Conservation (phyloP, 208 protist species). For the Leishmania arabica region DNA sequence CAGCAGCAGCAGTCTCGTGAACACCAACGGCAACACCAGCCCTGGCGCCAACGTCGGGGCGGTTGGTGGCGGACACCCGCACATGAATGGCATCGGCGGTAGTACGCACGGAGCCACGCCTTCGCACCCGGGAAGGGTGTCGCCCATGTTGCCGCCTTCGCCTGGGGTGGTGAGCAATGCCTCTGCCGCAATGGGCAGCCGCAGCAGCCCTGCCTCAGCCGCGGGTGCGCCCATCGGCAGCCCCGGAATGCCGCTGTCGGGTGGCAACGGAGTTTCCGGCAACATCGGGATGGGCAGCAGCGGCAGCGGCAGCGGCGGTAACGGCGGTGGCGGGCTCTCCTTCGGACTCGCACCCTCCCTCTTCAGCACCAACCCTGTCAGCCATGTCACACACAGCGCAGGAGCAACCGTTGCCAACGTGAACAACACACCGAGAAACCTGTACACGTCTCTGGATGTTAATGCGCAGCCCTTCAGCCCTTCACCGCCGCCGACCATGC, state of each 20-base stretch:
- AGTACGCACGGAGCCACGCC: slow-evolving; percentile 2
- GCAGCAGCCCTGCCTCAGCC: slow-evolving; percentile 26
- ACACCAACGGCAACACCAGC: slow-evolving; percentile 9
- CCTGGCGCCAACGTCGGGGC: background rate
- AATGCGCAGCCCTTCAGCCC: slow-evolving; percentile 65
- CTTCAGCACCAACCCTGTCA: slow-evolving; percentile 42
- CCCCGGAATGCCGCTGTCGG: slow-evolving; percentile 22
- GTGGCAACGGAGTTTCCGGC: slow-evolving; percentile 6
- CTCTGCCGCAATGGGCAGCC: slow-evolving; percentile 16
- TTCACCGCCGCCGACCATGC: slow-evolving; percentile 22
- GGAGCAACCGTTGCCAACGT: slow-evolving; percentile 6
- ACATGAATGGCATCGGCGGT: slow-evolving; percentile 12
- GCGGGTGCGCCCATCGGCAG: slow-evolving; percentile 21
- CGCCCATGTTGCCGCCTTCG: slow-evolving; percentile 30
- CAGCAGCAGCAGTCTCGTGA: slow-evolving; percentile 3
- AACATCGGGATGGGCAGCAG: background rate
- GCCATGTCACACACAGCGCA: slow-evolving; percentile 11
- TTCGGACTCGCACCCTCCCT: slow-evolving; percentile 33
- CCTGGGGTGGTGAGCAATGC: slow-evolving; percentile 24
- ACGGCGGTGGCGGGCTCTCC: slow-evolving; percentile 18
- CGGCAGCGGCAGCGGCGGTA: background rate
- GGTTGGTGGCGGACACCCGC: slow-evolving; percentile 7
- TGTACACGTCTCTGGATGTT: slow-evolving; percentile 46
- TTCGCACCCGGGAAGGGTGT: slow-evolving; percentile 23
- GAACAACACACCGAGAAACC: slow-evolving; percentile 11